phyloP scores from a whole-genome alignment of 345 rosid species.

The Eucalyptus leucophloia region DNA sequence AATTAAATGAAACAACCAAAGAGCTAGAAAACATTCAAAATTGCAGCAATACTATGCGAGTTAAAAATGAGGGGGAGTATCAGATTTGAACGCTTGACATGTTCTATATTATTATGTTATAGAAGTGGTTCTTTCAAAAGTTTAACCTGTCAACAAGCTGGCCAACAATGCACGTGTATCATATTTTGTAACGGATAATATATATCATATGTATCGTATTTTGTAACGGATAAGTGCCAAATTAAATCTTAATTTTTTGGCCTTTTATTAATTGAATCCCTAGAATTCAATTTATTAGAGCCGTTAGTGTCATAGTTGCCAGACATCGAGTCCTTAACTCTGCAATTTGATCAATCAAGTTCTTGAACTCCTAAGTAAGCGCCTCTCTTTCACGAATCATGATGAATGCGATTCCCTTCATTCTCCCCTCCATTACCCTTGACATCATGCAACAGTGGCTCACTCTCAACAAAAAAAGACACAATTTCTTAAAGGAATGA shows the following conservation, averaged over 20 bases:
- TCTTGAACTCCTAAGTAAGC: background rate
- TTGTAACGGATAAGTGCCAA: background rate
- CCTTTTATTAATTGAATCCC: background rate
- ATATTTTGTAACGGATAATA: background rate
- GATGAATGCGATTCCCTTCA: background rate
- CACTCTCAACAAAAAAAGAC: background rate
- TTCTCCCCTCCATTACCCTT: background rate
- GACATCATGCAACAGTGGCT: background rate
- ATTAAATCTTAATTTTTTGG: background rate
- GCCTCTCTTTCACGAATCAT: accelerated
- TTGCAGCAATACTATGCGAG: background rate
- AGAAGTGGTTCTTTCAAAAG: background rate
- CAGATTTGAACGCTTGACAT: background rate
- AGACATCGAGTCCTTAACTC: background rate
- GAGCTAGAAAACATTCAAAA: background rate
- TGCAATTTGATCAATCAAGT: background rate
- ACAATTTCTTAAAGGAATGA: background rate
- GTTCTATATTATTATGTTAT: background rate
- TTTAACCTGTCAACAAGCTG: background rate
- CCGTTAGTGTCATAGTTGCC: background rate
- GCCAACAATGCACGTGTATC: background rate
- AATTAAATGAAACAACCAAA: background rate
- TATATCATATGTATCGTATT: background rate
- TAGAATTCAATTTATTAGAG: background rate
- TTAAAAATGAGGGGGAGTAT: background rate